Percentiles rank a stretch among this genome's conserved stretches.
These are phyloP conservation scores for Irpex sp. DNA, from an alignment of 1,284 basidiomycete genomes.

Conservation along the genomic window DNA sequence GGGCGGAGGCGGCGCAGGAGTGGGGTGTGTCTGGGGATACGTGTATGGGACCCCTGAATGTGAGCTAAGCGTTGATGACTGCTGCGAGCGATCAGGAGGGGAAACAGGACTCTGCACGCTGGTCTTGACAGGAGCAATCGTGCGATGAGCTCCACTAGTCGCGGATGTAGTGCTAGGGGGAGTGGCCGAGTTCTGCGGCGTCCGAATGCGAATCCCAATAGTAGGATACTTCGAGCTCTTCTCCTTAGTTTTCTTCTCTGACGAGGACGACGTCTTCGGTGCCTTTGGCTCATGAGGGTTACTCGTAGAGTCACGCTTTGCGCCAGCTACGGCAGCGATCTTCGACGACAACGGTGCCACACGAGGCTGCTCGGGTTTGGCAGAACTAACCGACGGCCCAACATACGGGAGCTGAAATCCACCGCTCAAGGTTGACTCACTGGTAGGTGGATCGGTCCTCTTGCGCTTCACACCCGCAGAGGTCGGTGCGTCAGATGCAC, in stretches of 20 bases:
- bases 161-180: constrained; percentile 16
- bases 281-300: constrained; percentile 15
- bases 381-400: constrained; percentile 34
- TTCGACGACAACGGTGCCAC: constrained; percentile 11
- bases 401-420: constrained; percentile 48
- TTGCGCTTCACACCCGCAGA: constrained; percentile 49
- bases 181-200: constrained; percentile 17
- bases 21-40: constrained; percentile 13
- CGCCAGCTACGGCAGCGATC: constrained; percentile 12
- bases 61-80: constrained; percentile 9
- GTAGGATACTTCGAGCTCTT: constrained; percentile 17
- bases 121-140: constrained; percentile 6
- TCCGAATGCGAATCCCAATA: constrained; percentile 25
- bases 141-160: constrained; percentile 20
- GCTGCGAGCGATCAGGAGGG: constrained; percentile 10
- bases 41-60: constrained; percentile 3
- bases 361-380: constrained; percentile 18
- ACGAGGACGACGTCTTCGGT: background rate
- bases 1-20: constrained; percentile 31
- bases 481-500: constrained; percentile 15
- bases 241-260: constrained; percentile 13
- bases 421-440: constrained; percentile 23
- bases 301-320: constrained; percentile 12
- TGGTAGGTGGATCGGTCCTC: constrained; percentile 34
- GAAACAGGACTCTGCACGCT: constrained; percentile 12